Evolutionary conservation across 306 rosid species (phyloP).

Genomic region (Rosa rugosa): DNA sequence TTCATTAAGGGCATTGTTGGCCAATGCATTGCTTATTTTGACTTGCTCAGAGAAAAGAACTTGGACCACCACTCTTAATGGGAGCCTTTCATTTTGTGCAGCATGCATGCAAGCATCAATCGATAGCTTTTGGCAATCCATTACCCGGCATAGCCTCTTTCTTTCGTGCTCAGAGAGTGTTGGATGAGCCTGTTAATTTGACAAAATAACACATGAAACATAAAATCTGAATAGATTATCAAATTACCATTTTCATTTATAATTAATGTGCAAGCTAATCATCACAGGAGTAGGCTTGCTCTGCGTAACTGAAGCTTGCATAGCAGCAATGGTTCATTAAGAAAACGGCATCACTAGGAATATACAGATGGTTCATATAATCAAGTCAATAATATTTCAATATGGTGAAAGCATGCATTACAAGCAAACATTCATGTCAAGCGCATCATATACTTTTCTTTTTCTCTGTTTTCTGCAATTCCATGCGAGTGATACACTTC

Average conservation of each 20-base stretch:
- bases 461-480: neutral
- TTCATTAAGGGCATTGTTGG: slow-evolving; percentile 67
- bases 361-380: neutral
- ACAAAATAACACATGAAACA: slow-evolving; percentile 10
- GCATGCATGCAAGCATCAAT: slow-evolving; percentile 99
- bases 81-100: slow-evolving; percentile 96
- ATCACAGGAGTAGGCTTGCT: neutral
- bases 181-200: slow-evolving; percentile 76
- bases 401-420: neutral
- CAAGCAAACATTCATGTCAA: neutral
- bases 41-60: slow-evolving; percentile 95
- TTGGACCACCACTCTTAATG: slow-evolving; percentile 90
- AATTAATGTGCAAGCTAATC: neutral
- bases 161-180: slow-evolving; percentile 94
- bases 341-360: neutral
- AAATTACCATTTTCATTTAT: neutral
- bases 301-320: neutral
- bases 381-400: neutral
- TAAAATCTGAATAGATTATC: neutral
- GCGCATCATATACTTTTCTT: neutral
- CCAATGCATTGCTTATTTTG: slow-evolving; percentile 80
- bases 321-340: neutral
- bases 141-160: slow-evolving; percentile 89
- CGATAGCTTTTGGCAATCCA: slow-evolving; percentile 98
- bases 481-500: neutral